phyloP scores from a whole-genome alignment of 345 rosid genomes.

The Bruguiera gymnorhiza region DNA sequence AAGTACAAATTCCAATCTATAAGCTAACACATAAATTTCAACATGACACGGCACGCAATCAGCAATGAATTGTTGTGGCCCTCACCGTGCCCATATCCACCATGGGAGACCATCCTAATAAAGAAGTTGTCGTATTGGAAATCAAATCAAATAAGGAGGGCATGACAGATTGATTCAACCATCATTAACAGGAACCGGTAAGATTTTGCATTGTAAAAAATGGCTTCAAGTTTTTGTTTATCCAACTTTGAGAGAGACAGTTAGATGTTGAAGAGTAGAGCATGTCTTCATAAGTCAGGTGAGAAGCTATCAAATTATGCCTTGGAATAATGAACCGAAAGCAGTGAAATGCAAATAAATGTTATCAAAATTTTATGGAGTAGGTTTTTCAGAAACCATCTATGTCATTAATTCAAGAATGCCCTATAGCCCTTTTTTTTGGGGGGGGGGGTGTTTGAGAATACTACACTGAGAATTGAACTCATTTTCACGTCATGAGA shows the following conservation, averaged over 20 bases:
- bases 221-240: not conserved
- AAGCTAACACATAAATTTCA: slow-evolving; percentile 8
- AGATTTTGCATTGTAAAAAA: slow-evolving; percentile 5
- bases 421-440: not conserved
- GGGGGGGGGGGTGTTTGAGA: too few relatives aligned
- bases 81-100: slow-evolving; percentile 12
- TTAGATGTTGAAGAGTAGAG: slow-evolving; percentile 51
- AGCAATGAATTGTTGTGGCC: not conserved
- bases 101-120: not conserved
- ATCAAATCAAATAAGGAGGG: slow-evolving; percentile 27
- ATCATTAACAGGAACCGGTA: slow-evolving; percentile 2
- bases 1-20: slow-evolving; percentile 20
- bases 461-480: too few relatives aligned
- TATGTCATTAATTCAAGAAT: slow-evolving; percentile 29
- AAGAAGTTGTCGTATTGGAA: slow-evolving; percentile 5
- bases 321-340: slow-evolving; percentile 6
- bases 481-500: too few relatives aligned
- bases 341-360: slow-evolving; percentile 19
- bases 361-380: slow-evolving; percentile 10
- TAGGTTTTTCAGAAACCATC: slow-evolving; percentile 1
- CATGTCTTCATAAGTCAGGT: slow-evolving; percentile 33
- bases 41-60: slow-evolving; percentile 30
- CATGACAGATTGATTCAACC: slow-evolving; percentile 16
- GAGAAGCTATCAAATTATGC: slow-evolving; percentile 15
- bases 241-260: slow-evolving; percentile 42